Evolutionary conservation across 2,329 filamentous ascomycete genomes (phyloP).

Genomic region (Cordyceps javanica): DNA sequence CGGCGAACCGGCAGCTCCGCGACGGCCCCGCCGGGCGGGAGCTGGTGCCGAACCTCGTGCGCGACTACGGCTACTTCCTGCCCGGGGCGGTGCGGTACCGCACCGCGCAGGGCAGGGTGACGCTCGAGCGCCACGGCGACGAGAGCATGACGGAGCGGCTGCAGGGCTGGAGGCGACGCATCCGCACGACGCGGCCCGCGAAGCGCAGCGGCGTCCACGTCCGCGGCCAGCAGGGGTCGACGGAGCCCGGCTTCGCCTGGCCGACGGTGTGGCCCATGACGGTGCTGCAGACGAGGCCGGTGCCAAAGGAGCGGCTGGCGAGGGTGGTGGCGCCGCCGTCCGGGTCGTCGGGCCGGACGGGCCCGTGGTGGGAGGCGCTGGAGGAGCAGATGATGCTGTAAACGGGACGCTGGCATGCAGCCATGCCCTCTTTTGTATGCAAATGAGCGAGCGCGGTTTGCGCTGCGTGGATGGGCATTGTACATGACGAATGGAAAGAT

Average conservation of each 20-base stretch:
- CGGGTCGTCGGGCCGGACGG: conserved; percentile 6
- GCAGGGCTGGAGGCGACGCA: conserved; percentile 17
- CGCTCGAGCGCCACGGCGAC: conserved; percentile 21
- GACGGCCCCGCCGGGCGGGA: conserved; percentile 16
- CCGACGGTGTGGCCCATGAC: conserved; percentile 19
- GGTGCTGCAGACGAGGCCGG: conserved; percentile 21
- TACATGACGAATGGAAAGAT: too few species aligned
- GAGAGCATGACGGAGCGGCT: conserved; percentile 17
- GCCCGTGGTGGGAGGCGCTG: conserved; percentile 25
- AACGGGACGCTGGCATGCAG: too few species aligned
- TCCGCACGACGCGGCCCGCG: conserved; percentile 24
- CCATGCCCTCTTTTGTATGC: neutral
- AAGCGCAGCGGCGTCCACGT: conserved; percentile 16
- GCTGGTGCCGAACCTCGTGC: conserved; percentile 26
- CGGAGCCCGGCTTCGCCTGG: conserved; percentile 20
- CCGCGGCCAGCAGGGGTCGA: conserved; percentile 12
- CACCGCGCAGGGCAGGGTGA: conserved; percentile 24
- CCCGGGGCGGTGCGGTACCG: conserved; percentile 25
- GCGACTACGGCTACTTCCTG: conserved; percentile 30
- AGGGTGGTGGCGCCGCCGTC: neutral
- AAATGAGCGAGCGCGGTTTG: too few species aligned
- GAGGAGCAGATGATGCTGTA: conserved; percentile 26
- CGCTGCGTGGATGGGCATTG: too few species aligned
- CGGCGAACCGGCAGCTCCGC: conserved; percentile 19
- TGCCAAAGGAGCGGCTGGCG: conserved; percentile 14